Conservation (phyloP, 148 eudicot species). For the Nepenthes gracilis region DNA sequence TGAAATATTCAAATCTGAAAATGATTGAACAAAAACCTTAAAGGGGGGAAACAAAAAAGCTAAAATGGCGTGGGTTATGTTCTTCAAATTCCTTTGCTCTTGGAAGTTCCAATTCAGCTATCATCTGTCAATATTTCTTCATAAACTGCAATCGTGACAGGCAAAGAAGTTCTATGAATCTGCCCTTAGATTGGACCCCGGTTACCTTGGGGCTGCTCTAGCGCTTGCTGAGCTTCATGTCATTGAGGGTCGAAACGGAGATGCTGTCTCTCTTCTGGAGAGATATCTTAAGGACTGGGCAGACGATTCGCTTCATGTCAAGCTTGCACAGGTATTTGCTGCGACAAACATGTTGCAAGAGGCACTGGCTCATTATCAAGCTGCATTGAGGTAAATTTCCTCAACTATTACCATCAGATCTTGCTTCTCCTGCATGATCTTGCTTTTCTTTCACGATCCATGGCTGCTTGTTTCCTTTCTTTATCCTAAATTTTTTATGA, state of each 20-base stretch:
- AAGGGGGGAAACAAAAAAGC: no score
- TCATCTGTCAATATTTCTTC: no score
- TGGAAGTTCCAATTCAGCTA: no score
- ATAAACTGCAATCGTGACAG: slow-evolving; percentile 17
- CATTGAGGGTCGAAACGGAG: slow-evolving; percentile 86
- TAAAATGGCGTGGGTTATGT: no score
- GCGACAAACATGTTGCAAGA: slow-evolving; percentile 94
- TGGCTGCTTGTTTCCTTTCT: neutral
- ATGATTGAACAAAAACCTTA: no score
- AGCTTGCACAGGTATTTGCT: slow-evolving; percentile 96
- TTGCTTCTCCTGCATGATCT: neutral
- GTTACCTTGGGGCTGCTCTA: slow-evolving; percentile 92
- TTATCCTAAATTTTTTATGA: neutral
- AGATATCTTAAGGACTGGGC: slow-evolving; percentile 97
- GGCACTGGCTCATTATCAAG: slow-evolving; percentile 82
- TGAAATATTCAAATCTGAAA: no score
- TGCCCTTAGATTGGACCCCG: slow-evolving; percentile 91
- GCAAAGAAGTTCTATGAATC: slow-evolving; percentile 96
- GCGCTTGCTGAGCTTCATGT: slow-evolving; percentile 98
- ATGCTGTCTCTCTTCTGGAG: slow-evolving; percentile 86
- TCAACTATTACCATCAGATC: neutral
- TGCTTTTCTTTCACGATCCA: neutral
- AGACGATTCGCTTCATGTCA: slow-evolving; percentile 92
- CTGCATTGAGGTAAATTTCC: slow-evolving; percentile 66
- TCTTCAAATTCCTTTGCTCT: no score